Evolutionary conservation across 768 basidiomycete species (phyloP).

Genomic region (Piloderma croceum): DNA sequence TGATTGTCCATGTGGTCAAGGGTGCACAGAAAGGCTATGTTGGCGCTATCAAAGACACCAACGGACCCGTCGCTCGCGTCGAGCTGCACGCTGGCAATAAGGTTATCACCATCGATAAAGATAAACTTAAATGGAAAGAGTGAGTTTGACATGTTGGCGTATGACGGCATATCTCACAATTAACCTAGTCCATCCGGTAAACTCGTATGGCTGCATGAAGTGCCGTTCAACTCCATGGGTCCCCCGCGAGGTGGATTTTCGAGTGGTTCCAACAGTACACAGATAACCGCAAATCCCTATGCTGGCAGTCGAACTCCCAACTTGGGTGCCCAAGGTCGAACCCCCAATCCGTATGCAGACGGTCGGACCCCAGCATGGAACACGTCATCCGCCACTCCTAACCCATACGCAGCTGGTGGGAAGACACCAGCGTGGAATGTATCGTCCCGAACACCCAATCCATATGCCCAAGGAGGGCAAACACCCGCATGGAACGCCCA

Average conservation of each 20-base stretch:
- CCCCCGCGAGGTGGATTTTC: slow-evolving; percentile 26
- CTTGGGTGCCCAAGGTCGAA: slow-evolving; percentile 20
- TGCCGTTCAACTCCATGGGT: slow-evolving; percentile 22
- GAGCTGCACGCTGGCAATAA: slow-evolving; percentile 89
- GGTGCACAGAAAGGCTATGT: slow-evolving; percentile 88
- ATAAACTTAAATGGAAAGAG: slow-evolving; percentile 68
- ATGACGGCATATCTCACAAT: neutral
- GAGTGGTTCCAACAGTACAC: slow-evolving; percentile 15
- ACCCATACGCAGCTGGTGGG: slow-evolving; percentile 58
- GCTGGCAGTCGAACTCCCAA: slow-evolving; percentile 30
- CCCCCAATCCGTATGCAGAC: slow-evolving; percentile 32
- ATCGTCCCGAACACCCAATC: slow-evolving; percentile 65
- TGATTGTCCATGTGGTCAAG: slow-evolving; percentile 71
- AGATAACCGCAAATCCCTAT: slow-evolving; percentile 42
- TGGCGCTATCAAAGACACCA: slow-evolving; percentile 93
- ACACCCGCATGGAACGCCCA: slow-evolving; percentile 66
- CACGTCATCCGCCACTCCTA: slow-evolving; percentile 53
- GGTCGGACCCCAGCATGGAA: slow-evolving; percentile 49
- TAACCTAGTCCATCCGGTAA: too few species aligned
- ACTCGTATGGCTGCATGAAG: too few species aligned
- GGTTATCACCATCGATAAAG: slow-evolving; percentile 80
- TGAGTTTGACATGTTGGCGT: slow-evolving; percentile 40
- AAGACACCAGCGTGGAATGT: slow-evolving; percentile 63
- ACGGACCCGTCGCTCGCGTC: slow-evolving; percentile 79
- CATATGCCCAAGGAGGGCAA: slow-evolving; percentile 53